Evolutionary conservation across 306 rosid genomes (phyloP).

Genomic region (Cucurbita moschata): DNA sequence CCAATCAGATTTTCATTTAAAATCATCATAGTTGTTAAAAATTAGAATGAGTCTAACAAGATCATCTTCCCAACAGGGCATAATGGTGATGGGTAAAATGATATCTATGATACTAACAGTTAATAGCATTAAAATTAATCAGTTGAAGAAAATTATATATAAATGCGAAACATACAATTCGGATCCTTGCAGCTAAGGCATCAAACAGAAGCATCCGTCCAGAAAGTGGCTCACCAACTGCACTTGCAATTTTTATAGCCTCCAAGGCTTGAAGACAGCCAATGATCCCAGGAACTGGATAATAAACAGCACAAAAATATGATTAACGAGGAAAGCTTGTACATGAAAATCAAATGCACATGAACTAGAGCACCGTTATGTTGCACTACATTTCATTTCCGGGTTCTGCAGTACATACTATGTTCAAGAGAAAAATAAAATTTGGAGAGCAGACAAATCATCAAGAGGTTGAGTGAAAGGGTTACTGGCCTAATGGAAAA

Average conservation of each 20-base stretch:
- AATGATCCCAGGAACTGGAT: conserved; percentile 89
- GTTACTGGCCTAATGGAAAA: neutral
- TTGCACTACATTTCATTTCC: neutral
- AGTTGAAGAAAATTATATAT: neutral
- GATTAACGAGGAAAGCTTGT: neutral
- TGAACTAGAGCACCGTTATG: neutral
- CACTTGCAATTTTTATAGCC: conserved; percentile 81
- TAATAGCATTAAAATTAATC: neutral
- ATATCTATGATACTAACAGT: neutral
- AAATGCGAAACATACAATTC: conserved; percentile 41
- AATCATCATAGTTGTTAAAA: no score
- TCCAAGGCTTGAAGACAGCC: conserved; percentile 98
- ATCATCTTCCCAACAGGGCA: no score
- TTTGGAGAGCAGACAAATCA: neutral
- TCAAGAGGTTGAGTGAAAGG: neutral
- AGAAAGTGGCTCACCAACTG: conserved; percentile 79
- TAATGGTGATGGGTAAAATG: no score
- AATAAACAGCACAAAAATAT: conserved; percentile 1
- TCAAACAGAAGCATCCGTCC: conserved; percentile 90
- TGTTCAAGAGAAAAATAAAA: neutral
- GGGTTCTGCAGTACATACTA: neutral
- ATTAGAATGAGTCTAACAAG: no score
- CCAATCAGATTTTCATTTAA: no score
- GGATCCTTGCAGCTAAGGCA: conserved; percentile 65
- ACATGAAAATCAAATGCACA: neutral